These are phyloP conservation scores for Mycena chlorophos DNA, from an alignment of 768 basidiomycete genomes.

Conservation along the genomic window DNA sequence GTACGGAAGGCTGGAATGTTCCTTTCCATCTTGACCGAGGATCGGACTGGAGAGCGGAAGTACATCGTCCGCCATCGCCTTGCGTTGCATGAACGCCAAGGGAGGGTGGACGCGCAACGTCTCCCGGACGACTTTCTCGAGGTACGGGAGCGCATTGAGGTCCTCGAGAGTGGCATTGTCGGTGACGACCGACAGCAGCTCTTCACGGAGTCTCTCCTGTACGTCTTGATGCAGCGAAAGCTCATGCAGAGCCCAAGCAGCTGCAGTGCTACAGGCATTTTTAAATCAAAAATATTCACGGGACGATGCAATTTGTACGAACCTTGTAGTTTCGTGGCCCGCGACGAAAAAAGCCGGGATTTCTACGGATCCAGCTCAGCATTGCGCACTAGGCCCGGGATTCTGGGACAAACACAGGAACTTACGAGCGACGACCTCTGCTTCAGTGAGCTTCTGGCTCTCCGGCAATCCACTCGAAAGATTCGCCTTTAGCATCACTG, in stretches of 20 bases:
- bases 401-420: conserved; percentile 24
- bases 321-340: conserved; percentile 25
- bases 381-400: conserved; percentile 24
- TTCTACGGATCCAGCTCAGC: neutral
- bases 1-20: conserved; percentile 37
- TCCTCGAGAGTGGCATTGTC: conserved; percentile 45
- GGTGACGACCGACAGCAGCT: conserved; percentile 35
- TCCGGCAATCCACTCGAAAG: conserved; percentile 47
- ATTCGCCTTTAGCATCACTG: conserved; percentile 50
- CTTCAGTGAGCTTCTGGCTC: conserved; percentile 45
- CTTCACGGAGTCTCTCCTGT: conserved; percentile 45
- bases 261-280: neutral
- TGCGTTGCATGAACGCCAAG: conserved; percentile 43
- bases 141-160: conserved; percentile 38
- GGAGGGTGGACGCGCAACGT: conserved; percentile 57
- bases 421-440: conserved; percentile 40
- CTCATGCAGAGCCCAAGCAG: conserved; percentile 45
- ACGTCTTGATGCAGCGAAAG: conserved; percentile 38
- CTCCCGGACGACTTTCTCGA: conserved; percentile 57
- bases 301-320: neutral
- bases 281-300: neutral
- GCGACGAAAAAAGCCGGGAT: conserved; percentile 39
- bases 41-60: conserved; percentile 51
- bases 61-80: conserved; percentile 53
- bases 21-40: conserved; percentile 42